Evolutionary conservation across 495 filamentous ascomycete species (phyloP), one percentile per base, ranked within the genome.

Genomic region (Viridothelium virens): DNA sequence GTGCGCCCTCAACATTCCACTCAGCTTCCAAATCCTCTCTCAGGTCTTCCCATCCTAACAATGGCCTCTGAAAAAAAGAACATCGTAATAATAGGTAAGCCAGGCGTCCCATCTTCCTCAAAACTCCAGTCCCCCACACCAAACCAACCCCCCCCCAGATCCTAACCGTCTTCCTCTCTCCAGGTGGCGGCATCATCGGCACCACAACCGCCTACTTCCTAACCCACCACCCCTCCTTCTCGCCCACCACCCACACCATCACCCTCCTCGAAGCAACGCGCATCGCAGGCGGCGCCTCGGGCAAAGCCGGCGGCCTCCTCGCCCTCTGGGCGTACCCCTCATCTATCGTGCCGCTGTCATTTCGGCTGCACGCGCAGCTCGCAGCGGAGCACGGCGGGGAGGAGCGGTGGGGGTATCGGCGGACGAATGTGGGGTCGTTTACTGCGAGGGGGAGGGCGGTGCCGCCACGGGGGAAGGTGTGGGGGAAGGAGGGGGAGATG

Each of bases 201-300:
- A 89, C 87, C 75, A 94, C 91, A 65, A 91, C 91, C 14, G 94
- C 94, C 63, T 98, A 98, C 77, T 97, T 89, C 74, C 80, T 98
- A 14, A 93, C 91, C 1, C 87, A 91, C 67, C 94, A 98, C 76
- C 89, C 90, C 11, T 85, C 84, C 33, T 98, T 88, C 77, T 82
- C 94, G 74, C 85, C 90, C 33, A 74, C 81, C 5, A 82, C 85
- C 41, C 89, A 96, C 73, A 87, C 79, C 63, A 86, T 98, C 68
- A 96, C 89, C 12, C 85, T 98, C 39, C 81, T 98, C 67, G 94
- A 98, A 81, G 92, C 94, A 0, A 86, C 86, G 14, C 83, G 88
- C 48, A 90, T 97, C 68, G 94, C 94, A 16, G 88, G 92, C 11
- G 93, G 89, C 34, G 94, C 94, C 48, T 96, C 91, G 34, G 94